Conservation (phyloP, 768 basidiomycete species). For the Exsudoporus frostii region DNA sequence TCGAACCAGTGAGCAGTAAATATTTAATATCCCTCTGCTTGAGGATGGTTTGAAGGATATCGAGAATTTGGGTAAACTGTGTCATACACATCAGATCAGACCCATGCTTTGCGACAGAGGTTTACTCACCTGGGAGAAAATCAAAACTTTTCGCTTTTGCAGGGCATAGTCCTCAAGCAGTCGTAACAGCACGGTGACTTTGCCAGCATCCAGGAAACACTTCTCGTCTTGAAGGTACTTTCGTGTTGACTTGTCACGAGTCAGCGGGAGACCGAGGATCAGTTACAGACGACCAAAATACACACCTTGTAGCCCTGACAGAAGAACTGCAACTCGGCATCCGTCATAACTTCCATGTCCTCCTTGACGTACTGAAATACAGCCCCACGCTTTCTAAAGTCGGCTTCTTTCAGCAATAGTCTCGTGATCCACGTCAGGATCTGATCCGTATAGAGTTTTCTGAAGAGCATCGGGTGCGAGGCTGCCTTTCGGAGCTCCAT, state of each 20-base stretch:
- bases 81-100: background rate
- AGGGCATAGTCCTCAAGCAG: slow-evolving; percentile 65
- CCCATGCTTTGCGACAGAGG: background rate
- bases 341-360: slow-evolving; percentile 98
- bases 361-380: slow-evolving; percentile 87
- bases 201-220: slow-evolving; percentile 86
- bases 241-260: slow-evolving; percentile 52
- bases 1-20: slow-evolving; percentile 86
- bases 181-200: slow-evolving; percentile 69
- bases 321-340: slow-evolving; percentile 89
- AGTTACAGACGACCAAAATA: background rate
- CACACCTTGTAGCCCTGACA: slow-evolving; percentile 80
- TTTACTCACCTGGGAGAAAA: slow-evolving; percentile 84
- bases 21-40: slow-evolving; percentile 70
- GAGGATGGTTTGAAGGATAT: slow-evolving; percentile 85
- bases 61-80: slow-evolving; percentile 93
- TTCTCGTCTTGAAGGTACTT: slow-evolving; percentile 71
- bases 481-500: slow-evolving; percentile 98
- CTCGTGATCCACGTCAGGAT: slow-evolving; percentile 72
- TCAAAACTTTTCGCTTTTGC: slow-evolving; percentile 77
- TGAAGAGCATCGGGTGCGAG: slow-evolving; percentile 94
- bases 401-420: slow-evolving; percentile 84
- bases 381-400: slow-evolving; percentile 82
- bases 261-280: slow-evolving; percentile 3
- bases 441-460: slow-evolving; percentile 77